These are phyloP conservation scores for Salix suchowensis DNA, from an alignment of 345 rosid species.

Conservation along the genomic window DNA sequence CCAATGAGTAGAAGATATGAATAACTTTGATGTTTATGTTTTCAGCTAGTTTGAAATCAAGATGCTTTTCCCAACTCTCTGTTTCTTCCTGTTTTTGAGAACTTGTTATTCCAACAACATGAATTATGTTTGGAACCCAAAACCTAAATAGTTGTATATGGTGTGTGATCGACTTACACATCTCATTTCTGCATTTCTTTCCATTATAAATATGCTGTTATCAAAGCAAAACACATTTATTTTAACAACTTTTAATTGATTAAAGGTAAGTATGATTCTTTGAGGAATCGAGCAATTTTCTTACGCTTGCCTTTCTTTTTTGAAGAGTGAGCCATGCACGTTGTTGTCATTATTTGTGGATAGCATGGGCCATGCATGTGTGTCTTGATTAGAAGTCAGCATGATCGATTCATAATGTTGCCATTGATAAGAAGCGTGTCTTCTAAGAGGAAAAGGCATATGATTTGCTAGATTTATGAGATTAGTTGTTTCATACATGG, in stretches of 20 bases:
- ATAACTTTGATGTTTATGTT: slow-evolving; percentile 6
- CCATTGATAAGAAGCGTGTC: background rate
- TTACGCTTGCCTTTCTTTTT: background rate
- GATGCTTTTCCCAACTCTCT: background rate
- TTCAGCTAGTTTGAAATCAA: background rate
- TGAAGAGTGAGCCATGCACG: slow-evolving; percentile 3
- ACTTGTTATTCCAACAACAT: background rate
- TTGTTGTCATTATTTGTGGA: background rate
- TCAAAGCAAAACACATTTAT: background rate
- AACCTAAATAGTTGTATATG: background rate
- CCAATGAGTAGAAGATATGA: slow-evolving; percentile 11
- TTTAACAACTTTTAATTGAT: background rate
- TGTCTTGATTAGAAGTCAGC: background rate
- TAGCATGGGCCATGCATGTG: slow-evolving; percentile 15
- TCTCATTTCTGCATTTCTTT: background rate
- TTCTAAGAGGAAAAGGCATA: background rate
- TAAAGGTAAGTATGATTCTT: background rate
- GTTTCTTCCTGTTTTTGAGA: background rate
- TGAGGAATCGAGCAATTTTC: background rate
- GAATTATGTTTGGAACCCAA: background rate
- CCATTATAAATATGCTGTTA: background rate
- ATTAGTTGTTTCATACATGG: background rate
- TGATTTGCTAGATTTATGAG: background rate
- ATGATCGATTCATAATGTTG: background rate
- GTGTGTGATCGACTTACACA: background rate